phyloP scores from a whole-genome alignment of 139 green algal genomes.

The Chlorella sp. region DNA sequence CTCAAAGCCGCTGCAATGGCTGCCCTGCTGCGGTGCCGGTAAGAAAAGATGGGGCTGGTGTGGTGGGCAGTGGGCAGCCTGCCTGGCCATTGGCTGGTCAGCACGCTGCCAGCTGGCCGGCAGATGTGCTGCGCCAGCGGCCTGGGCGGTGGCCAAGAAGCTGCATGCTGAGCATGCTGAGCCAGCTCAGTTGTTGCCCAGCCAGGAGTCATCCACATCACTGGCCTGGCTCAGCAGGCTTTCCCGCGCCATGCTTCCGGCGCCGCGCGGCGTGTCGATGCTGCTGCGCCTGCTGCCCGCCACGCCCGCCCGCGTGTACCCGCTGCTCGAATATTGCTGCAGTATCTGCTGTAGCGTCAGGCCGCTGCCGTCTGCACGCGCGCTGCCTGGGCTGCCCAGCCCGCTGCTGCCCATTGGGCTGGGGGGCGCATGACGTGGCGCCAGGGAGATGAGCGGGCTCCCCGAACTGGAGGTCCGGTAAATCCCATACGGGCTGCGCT shows the following conservation, averaged over 20 bases:
- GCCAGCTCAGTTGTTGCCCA: constrained; percentile 7
- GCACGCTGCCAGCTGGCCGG: too few relatives aligned
- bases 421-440: neutral
- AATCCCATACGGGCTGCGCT: neutral
- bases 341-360: constrained; percentile 24
- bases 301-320: neutral
- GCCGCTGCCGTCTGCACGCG: neutral
- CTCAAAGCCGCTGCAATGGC: too few relatives aligned
- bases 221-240: neutral
- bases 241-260: neutral
- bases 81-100: too few relatives aligned
- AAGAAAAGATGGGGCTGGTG: too few relatives aligned
- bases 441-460: neutral
- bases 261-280: neutral
- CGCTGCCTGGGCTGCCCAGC: neutral
- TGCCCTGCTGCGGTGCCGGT: too few relatives aligned
- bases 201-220: neutral
- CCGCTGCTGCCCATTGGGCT: neutral
- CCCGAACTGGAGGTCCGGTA: neutral
- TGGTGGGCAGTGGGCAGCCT: too few relatives aligned
- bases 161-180: too few relatives aligned
- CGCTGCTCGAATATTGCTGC: constrained; percentile 28
- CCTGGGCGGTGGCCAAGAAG: too few relatives aligned
- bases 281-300: constrained; percentile 9
- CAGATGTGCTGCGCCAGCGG: too few relatives aligned